These are phyloP conservation scores for Aspergillus flavus DNA, from an alignment of 2,329 filamentous ascomycete species.

Conservation along the genomic window DNA sequence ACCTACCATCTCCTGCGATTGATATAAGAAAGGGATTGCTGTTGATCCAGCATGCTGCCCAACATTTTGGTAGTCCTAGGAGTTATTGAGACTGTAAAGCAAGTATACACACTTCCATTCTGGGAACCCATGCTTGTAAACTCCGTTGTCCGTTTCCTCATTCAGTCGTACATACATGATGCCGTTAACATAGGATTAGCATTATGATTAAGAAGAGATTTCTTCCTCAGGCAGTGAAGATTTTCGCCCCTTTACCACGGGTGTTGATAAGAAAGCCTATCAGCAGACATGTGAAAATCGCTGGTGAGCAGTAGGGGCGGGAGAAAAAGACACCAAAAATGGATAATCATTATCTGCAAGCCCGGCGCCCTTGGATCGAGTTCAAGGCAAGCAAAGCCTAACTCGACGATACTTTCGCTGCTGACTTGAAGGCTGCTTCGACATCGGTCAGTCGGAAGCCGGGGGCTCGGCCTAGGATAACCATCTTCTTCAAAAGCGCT, in stretches of 20 bases:
- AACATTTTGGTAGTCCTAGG: not conserved
- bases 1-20: not conserved
- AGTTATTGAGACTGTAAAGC: not conserved
- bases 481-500: conserved; percentile 16
- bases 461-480: conserved; percentile 17
- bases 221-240: not conserved
- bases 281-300: not conserved
- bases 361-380: fast-evolving
- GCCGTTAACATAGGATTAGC: not conserved
- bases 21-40: not conserved
- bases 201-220: not conserved
- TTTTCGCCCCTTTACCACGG: not conserved
- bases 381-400: not conserved
- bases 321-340: not conserved
- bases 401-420: not conserved
- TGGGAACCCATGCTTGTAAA: not conserved
- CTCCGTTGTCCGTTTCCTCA: not conserved
- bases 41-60: not conserved
- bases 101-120: not conserved
- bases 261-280: not conserved
- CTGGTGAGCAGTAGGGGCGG: not conserved
- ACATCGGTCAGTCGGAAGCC: conserved; percentile 17
- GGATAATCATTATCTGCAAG: not conserved
- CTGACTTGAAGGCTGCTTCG: conserved; percentile 8
- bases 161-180: not conserved